Base-by-base conservation (phyloP, 345 rosid species). In the Dimocarpus longan region DNA sequence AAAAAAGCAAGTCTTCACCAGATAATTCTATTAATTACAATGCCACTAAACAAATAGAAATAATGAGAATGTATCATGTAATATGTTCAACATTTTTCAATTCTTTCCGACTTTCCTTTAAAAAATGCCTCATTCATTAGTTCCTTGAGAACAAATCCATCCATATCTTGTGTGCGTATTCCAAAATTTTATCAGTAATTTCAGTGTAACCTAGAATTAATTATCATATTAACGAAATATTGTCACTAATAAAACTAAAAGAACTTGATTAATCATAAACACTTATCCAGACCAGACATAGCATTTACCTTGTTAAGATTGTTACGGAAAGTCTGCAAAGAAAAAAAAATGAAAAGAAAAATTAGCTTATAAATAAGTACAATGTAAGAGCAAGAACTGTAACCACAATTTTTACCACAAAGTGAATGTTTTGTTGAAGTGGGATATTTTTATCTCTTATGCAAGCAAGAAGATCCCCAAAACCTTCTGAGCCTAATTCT, bases 401-500 rank as follows among this genome's bases (percentile, higher is more conserved):
- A 64, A 80, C 39, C 73, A 26, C 28, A 77, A 39, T 77, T 50
- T 88, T 57, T 90, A 96, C 99, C 95, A 96, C 98, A 86, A 96
- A 94, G 89, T 94, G 98, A 89, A 96, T 94, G 86, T 94, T 96
- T 24, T 32, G 37, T 32, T 94, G 92, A 79, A 94, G 89, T 6
- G 93, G 88, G 79, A 94, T 90, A 37, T 85, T 90, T 86, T 92
- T 93, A 85, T 90, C 91, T 82, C 99, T 89, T 73, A 94, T 85
- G 85, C 98, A 89, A 67, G 85, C 91, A 76, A 96, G 97, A 79
- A 94, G 91, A 81, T 91, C 90, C 12, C 98, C 98, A 78, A 93
- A 96, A 26, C 98, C 98, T 68, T 91, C 84, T 56, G 98, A 94
- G 67, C 98, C 99, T 84, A 93, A 79, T 8, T 94, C 98, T 96